Conservation (phyloP, 495 filamentous ascomycete genomes). For the Hypoxylon perforatum region DNA sequence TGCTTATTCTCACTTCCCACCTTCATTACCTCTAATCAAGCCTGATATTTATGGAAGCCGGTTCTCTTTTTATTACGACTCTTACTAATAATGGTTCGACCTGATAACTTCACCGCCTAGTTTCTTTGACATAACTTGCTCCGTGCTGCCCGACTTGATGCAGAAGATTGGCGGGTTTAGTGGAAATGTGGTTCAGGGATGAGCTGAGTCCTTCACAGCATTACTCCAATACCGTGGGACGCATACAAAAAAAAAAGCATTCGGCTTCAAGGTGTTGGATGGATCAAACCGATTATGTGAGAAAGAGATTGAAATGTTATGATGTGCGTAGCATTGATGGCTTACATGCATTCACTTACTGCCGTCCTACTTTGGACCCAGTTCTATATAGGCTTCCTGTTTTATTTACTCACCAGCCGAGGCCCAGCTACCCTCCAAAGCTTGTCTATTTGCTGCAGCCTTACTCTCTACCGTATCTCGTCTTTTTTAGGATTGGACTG, state of each 20-base stretch:
- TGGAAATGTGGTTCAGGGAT: neutral
- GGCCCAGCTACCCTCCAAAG: neutral
- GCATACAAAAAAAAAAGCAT: too few relatives aligned
- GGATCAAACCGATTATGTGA: neutral
- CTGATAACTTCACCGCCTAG: conserved; percentile 34
- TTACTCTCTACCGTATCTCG: too few relatives aligned
- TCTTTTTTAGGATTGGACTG: too few relatives aligned
- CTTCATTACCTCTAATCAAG: too few relatives aligned
- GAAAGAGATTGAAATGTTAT: neutral
- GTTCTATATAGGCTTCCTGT: conserved; percentile 13
- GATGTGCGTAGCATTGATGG: conserved; percentile 11
- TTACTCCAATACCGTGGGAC: too few relatives aligned
- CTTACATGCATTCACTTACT: conserved; percentile 23
- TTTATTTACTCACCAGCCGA: neutral
- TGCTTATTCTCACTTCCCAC: conserved; percentile 26
- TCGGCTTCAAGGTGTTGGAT: too few relatives aligned
- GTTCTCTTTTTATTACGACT: neutral
- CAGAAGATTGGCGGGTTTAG: neutral
- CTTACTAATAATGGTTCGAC: conserved; percentile 1
- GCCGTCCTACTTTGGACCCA: conserved; percentile 19
- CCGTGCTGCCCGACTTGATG: neutral
- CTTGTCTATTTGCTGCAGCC: too few relatives aligned
- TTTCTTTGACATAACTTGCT: neutral
- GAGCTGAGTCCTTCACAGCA: too few relatives aligned
- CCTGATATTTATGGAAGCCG: conserved; percentile 32